phyloP scores from a whole-genome alignment of 169 alveolate species.

The Eimeria praecox region DNA sequence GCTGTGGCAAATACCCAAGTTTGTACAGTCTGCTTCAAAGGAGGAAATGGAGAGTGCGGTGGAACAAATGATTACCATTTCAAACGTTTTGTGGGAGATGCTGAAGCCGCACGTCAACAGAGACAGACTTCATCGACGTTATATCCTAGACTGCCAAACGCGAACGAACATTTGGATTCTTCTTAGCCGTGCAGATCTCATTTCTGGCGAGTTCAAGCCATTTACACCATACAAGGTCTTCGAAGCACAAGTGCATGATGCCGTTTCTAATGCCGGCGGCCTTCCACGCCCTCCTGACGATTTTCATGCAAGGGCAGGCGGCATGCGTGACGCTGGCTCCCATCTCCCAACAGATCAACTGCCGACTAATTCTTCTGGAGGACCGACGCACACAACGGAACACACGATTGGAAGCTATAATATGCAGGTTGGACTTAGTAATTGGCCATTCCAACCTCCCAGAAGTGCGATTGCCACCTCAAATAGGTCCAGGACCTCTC shows the following conservation, averaged over 20 bases:
- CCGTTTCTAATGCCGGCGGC: neutral
- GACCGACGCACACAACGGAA: too few species aligned
- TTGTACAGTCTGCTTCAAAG: neutral
- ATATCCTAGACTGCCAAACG: neutral
- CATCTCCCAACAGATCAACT: neutral
- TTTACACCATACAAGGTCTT: neutral
- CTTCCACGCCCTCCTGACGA: neutral
- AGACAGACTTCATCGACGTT: neutral
- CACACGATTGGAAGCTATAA: too few species aligned
- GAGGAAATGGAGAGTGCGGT: neutral
- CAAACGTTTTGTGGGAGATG: neutral
- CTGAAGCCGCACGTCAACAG: neutral
- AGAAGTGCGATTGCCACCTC: neutral
- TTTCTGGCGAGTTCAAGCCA: neutral
- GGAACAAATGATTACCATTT: neutral
- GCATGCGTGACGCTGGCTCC: neutral
- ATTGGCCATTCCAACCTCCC: neutral
- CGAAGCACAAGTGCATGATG: neutral
- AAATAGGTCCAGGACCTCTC: too few species aligned
- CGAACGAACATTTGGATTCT: neutral
- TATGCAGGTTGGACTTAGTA: too few species aligned
- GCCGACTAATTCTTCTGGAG: too few species aligned
- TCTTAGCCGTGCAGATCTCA: neutral
- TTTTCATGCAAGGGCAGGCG: neutral
- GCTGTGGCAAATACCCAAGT: neutral